Conservation (phyloP, 1,139 yeast genomes). For the Geotrichum histeridarum region DNA sequence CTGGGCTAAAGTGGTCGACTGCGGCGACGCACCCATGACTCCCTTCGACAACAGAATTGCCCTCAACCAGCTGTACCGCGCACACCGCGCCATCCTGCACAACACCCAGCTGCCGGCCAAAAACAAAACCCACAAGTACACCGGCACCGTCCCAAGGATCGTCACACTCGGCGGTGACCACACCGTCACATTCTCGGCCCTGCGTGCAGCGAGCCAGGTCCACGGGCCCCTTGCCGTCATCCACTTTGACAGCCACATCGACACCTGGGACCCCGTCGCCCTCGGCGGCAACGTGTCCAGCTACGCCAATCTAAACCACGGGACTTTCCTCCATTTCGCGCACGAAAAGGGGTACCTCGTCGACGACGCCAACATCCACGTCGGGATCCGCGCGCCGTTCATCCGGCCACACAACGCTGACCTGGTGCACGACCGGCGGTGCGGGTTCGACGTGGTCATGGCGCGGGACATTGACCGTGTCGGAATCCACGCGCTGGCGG, state of each 20-base stretch:
- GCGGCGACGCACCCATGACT: conserved; percentile 75
- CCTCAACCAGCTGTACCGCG: conserved; percentile 63
- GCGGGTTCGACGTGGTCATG: conserved; percentile 56
- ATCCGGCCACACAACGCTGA: conserved; percentile 37
- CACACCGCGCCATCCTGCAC: conserved; percentile 53
- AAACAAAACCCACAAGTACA: conserved; percentile 12
- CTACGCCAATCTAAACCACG: conserved; percentile 55
- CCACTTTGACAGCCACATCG: conserved; percentile 70
- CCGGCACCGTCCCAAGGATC: conserved; percentile 44
- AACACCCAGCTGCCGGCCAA: conserved; percentile 56
- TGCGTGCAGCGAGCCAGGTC: conserved; percentile 53
- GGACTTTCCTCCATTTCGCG: conserved; percentile 67
- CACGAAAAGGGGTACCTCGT: conserved; percentile 52
- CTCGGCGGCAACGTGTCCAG: conserved; percentile 53
- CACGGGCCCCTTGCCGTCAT: conserved; percentile 63
- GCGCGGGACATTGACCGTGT: conserved; percentile 65
- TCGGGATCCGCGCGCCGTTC: conserved; percentile 61
- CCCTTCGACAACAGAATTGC: conserved; percentile 77
- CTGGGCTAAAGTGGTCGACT: conserved; percentile 57
- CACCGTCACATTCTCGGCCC: conserved; percentile 61
- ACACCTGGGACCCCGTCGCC: conserved; percentile 70
- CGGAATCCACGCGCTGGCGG: conserved; percentile 46
- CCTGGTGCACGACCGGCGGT: conserved; percentile 56
- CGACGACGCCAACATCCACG: conserved; percentile 54
- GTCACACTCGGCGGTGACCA: conserved; percentile 78